Evolutionary conservation across 2,329 filamentous ascomycete species (phyloP), one percentile per base, ranked within the genome.

Genomic region (Trichoderma guizhouense): DNA sequence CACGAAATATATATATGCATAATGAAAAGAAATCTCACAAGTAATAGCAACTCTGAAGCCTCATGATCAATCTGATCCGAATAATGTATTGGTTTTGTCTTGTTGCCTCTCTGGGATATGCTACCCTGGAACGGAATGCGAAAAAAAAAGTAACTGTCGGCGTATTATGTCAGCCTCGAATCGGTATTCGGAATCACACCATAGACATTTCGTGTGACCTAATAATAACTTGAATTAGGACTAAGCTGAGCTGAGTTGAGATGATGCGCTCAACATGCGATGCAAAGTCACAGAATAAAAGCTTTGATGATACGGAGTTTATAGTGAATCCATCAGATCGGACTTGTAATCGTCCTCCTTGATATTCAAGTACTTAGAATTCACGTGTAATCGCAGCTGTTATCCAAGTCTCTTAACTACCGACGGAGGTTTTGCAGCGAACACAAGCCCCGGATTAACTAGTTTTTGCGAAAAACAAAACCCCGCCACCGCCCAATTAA

Each of bases 401-500:
- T 21, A 2, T 8, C 9, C 8, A 51, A 21, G 21, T 67, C 51
- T 67, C 32, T 18, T 21, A 67, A 67, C 24, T 24, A n/a, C 32
- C 47, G 63, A 36, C 63, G 32, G 43, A 58, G 53, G 26, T 28
- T 58, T 30, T 47, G 47, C 32, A n/a, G 6, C n/a, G 8, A 14
- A 26, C 21, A 66, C 21, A 30, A 28, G 15, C n/a, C 55, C 66
- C 66, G 66, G 66, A 69, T n/a, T 51, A 69, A 61, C 11, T 53
- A 7, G 57, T 53, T 62, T 53, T 62, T 69, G 67, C 67, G 67
- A 28, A 43, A 43, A 43, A 4, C 15, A n/a, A 43, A 47, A 21
- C n/a, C 57, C 57, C 67, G 66, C 36, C 24, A 32, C 47, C 26
- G 61, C 34, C 66, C 55, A 36, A 69, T 61, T 60, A 32, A 69